These are phyloP conservation scores for Hydrangea macrophylla DNA, from an alignment of 148 eudicot species.

Conservation along the genomic window DNA sequence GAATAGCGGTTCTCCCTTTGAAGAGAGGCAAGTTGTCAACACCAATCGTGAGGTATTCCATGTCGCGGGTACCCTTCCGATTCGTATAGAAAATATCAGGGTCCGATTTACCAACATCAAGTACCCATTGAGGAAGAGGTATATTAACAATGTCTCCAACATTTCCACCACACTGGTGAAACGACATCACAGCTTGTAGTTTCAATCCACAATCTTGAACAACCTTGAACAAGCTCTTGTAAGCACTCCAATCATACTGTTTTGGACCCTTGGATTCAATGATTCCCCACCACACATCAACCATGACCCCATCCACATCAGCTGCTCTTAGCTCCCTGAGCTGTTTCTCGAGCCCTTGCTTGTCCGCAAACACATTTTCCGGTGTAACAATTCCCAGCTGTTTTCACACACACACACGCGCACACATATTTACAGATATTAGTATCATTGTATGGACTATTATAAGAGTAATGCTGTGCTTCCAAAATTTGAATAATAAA, in stretches of 20 bases:
- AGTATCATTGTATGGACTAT: no score
- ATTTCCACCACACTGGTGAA: constrained; percentile 87
- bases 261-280: constrained; percentile 70
- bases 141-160: constrained; percentile 68
- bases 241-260: constrained; percentile 71
- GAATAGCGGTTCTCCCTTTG: constrained; percentile 58
- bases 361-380: constrained; percentile 43
- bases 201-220: constrained; percentile 48
- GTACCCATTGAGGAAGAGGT: constrained; percentile 73
- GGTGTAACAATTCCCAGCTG: constrained; percentile 54
- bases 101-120: constrained; percentile 43
- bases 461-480: no score
- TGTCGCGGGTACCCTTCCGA: constrained; percentile 42
- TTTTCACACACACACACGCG: constrained; percentile 15
- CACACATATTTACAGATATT: no score
- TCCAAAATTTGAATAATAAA: no score
- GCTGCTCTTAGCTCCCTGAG: constrained; percentile 53
- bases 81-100: constrained; percentile 78
- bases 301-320: constrained; percentile 78
- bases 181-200: constrained; percentile 74
- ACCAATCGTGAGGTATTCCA: constrained; percentile 62
- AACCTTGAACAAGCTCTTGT: constrained; percentile 55
- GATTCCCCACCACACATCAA: constrained; percentile 95
- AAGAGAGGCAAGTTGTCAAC: constrained; percentile 61
- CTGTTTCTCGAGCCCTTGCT: constrained; percentile 38